Evolutionary conservation across 1,284 basidiomycete genomes (phyloP).

Genomic region (Blastosporella zonata): DNA sequence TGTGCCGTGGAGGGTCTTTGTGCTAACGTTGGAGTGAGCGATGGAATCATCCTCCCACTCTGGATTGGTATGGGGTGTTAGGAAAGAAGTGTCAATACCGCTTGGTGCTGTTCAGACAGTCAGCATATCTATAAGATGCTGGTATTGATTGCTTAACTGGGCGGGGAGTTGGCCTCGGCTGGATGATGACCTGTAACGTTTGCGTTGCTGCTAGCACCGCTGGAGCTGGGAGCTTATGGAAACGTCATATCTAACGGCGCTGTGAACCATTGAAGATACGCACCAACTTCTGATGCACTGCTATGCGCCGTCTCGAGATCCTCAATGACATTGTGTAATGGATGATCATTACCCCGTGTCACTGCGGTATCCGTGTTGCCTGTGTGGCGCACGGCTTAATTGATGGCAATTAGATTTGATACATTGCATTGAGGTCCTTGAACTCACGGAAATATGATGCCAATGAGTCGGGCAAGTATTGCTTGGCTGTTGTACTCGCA

Average conservation of each 20-base stretch:
- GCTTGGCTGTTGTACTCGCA: slow-evolving; percentile 24
- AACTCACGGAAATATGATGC: slow-evolving; percentile 18
- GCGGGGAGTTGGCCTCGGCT: neutral
- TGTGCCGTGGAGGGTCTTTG: slow-evolving; percentile 18
- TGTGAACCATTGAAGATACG: neutral
- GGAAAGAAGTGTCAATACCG: slow-evolving; percentile 3
- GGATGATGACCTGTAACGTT: neutral
- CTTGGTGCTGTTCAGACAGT: neutral
- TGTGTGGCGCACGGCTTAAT: neutral
- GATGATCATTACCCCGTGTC: no score
- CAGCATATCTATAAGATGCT: neutral
- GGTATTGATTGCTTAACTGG: neutral
- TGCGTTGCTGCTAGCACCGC: neutral
- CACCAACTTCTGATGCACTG: neutral
- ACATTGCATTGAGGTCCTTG: neutral
- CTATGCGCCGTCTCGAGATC: neutral
- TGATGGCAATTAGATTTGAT: neutral
- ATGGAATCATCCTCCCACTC: neutral
- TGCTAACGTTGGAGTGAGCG: slow-evolving; percentile 18
- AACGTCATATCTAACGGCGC: neutral
- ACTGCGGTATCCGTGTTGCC: neutral
- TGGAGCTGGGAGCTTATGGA: neutral
- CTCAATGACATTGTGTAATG: no score
- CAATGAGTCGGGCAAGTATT: slow-evolving; percentile 23
- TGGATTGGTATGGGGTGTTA: slow-evolving; percentile 8